phyloP scores from a whole-genome alignment of 2,329 filamentous ascomycete species.

The Orbilia ellipsospora region DNA sequence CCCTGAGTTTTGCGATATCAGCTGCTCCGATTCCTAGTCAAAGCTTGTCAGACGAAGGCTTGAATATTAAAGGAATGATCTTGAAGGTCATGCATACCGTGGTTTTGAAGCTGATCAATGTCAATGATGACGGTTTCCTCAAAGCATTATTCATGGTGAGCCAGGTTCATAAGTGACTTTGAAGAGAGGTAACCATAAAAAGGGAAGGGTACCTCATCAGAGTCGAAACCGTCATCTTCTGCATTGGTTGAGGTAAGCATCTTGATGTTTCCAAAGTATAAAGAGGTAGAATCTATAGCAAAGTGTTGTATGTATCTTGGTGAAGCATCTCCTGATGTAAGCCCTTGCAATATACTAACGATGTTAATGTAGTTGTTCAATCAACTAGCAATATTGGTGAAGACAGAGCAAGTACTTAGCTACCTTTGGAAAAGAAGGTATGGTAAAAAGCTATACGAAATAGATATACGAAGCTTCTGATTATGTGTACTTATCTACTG shows the following conservation, averaged over 20 bases:
- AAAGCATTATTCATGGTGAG: not conserved
- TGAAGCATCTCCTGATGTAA: too few species aligned
- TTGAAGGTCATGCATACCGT: conserved; percentile 64
- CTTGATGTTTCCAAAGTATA: conserved; percentile 15
- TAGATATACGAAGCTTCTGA: too few species aligned
- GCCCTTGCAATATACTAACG: too few species aligned
- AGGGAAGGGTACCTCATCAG: conserved; percentile 36
- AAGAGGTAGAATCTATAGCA: too few species aligned
- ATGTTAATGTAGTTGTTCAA: too few species aligned
- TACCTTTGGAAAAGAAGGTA: too few species aligned
- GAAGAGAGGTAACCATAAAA: not conserved
- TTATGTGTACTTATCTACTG: too few species aligned
- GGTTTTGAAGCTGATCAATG: conserved; percentile 74
- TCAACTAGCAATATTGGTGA: too few species aligned
- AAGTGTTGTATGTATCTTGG: too few species aligned
- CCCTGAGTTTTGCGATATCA: conserved; percentile 74
- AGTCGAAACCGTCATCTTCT: conserved; percentile 43
- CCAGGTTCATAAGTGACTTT: not conserved
- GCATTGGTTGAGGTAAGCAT: conserved; percentile 40
- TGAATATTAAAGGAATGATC: too few species aligned
- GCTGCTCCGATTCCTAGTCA: conserved; percentile 69
- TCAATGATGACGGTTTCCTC: conserved; percentile 71
- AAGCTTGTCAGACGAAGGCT: not conserved
- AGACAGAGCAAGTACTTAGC: too few species aligned
- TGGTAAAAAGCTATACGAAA: too few species aligned